Percentiles rank a stretch among this genome's conserved stretches.
Evolutionary conservation across 352 stramenopile species (phyloP).

Genomic region (Phytophthora meadii): DNA sequence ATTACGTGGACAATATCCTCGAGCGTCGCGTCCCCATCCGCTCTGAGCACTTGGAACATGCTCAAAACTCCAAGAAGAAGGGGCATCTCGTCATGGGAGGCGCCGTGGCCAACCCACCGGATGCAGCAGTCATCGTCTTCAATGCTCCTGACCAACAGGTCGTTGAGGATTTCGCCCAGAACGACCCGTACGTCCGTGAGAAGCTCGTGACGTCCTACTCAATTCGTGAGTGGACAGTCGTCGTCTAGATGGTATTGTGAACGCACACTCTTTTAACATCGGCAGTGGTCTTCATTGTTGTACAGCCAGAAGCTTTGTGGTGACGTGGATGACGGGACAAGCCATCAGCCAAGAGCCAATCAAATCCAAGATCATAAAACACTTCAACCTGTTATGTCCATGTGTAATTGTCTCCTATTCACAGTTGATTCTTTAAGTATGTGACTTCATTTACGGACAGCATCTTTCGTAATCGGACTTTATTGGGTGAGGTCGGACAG

Average conservation of each 20-base stretch:
- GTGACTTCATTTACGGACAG: constrained; percentile 9
- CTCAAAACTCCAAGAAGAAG: constrained; percentile 44
- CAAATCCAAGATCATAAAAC: no score
- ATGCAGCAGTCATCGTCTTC: constrained; percentile 62
- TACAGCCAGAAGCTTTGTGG: no score
- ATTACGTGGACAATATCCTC: constrained; percentile 66
- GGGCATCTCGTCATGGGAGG: constrained; percentile 64
- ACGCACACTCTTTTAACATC: no score
- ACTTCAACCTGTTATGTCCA: no score
- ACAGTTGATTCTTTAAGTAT: no score
- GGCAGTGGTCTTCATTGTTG: no score
- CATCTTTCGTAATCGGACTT: constrained; percentile 19
- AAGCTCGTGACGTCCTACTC: constrained; percentile 60
- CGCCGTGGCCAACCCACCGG: constrained; percentile 57
- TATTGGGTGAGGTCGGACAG: constrained; percentile 27
- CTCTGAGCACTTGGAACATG: constrained; percentile 55
- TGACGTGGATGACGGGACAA: no score
- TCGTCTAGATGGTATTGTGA: background rate
- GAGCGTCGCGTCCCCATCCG: constrained; percentile 68
- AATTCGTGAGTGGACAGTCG: constrained; percentile 67
- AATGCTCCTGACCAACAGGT: constrained; percentile 44
- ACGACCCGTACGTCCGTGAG: constrained; percentile 73
- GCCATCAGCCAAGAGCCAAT: no score
- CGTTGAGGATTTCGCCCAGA: constrained; percentile 63
- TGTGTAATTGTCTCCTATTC: no score